These are phyloP conservation scores for Geoglossum cookeanum DNA, from an alignment of 2,329 filamentous ascomycete genomes.

Conservation along the genomic window DNA sequence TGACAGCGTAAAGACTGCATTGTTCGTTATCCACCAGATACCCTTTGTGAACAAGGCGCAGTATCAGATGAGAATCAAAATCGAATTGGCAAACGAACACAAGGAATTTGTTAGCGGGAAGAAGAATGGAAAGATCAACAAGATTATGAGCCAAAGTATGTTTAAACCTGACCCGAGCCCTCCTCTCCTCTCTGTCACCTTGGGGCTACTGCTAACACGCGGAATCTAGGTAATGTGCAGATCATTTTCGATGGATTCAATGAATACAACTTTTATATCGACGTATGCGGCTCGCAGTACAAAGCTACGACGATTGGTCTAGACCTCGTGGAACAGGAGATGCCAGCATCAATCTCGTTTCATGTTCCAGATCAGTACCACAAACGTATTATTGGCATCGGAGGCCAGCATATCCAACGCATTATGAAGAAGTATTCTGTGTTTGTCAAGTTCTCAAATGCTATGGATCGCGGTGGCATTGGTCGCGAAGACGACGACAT, in stretches of 20 bases:
- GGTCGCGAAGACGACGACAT: conserved; percentile 95
- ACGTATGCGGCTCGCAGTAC: conserved; percentile 81
- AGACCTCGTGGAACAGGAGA: conserved; percentile 89
- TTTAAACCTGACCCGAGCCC: conserved; percentile 3
- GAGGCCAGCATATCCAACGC: conserved; percentile 93
- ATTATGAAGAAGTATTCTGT: conserved; percentile 99
- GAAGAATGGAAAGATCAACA: conserved; percentile 99
- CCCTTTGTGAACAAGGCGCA: conserved; percentile 72
- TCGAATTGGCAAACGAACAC: conserved; percentile 96
- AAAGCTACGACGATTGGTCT: conserved; percentile 88
- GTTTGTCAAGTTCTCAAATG: conserved; percentile 98
- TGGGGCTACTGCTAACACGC: background rate
- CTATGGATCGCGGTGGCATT: conserved; percentile 89
- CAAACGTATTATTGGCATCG: conserved; percentile 97
- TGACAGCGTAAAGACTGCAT: conserved; percentile 86
- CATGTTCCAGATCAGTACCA: conserved; percentile 98
- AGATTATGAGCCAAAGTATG: conserved; percentile 95
- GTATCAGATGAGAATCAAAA: conserved; percentile 92
- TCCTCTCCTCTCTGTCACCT: background rate
- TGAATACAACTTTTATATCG: conserved; percentile 99
- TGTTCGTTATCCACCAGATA: conserved; percentile 83
- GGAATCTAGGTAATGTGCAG: conserved; percentile 58
- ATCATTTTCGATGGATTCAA: conserved; percentile 99
- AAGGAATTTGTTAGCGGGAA: conserved; percentile 99
- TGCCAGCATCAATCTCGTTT: conserved; percentile 98